Evolutionary conservation across 1,284 basidiomycete genomes (phyloP).

Genomic region (Cryptococcus maquisensis): DNA sequence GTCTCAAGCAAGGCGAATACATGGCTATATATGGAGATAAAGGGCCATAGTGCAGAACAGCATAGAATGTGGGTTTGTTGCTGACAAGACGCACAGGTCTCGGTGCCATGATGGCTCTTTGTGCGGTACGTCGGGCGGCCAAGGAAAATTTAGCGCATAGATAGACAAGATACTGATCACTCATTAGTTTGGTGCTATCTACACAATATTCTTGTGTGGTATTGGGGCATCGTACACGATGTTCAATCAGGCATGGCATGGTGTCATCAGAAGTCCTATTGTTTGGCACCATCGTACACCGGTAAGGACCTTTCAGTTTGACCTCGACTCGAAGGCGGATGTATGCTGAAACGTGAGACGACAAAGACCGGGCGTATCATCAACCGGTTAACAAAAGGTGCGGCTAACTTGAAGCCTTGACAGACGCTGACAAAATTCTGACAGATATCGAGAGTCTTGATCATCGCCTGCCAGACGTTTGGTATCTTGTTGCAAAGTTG

Average conservation of each 20-base stretch:
- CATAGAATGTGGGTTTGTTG: no score
- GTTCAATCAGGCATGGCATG: conserved; percentile 20
- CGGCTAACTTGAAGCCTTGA: neutral
- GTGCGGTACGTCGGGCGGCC: neutral
- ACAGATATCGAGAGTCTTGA: conserved; percentile 30
- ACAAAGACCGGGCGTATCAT: conserved; percentile 57
- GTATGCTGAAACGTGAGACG: no score
- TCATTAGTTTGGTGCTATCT: conserved; percentile 13
- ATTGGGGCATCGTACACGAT: conserved; percentile 22
- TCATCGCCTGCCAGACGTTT: conserved; percentile 15
- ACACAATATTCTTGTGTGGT: conserved; percentile 14
- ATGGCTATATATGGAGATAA: conserved; percentile 33
- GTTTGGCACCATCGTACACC: conserved; percentile 31
- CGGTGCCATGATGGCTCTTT: conserved; percentile 2
- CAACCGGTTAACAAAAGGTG: conserved; percentile 56
- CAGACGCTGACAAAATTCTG: neutral
- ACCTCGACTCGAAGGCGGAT: no score
- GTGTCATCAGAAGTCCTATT: conserved; percentile 24
- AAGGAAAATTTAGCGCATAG: neutral
- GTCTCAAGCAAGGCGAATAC: conserved; percentile 26
- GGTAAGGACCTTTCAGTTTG: conserved; percentile 2
- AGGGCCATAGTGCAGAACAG: neutral
- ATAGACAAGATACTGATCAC: neutral
- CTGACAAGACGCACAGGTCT: neutral
- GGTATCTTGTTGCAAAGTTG: conserved; percentile 10